Evolutionary conservation across 2,329 filamentous ascomycete species (phyloP).

Genomic region (Cercospora nicotianae): DNA sequence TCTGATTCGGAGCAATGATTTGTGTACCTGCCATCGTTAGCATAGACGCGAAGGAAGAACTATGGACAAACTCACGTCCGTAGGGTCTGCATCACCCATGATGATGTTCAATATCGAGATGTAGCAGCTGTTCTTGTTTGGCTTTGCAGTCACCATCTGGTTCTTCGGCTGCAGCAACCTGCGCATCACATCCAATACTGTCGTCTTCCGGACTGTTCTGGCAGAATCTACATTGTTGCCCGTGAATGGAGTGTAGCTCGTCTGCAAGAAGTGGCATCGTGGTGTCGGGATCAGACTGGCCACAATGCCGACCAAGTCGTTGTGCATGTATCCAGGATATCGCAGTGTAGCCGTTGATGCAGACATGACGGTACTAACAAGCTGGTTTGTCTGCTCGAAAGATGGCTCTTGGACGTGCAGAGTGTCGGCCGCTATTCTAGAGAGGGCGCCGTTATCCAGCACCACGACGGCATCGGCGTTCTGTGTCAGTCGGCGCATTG

Average conservation of each 20-base stretch:
- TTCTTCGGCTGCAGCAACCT: slow-evolving; percentile 95
- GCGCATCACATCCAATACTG: slow-evolving; percentile 96
- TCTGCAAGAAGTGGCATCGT: slow-evolving; percentile 97
- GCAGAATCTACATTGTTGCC: slow-evolving; percentile 94
- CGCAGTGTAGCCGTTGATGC: slow-evolving; percentile 93
- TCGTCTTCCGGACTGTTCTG: slow-evolving; percentile 97
- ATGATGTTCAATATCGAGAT: slow-evolving; percentile 99
- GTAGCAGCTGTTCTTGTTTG: slow-evolving; percentile 96
- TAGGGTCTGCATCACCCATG: slow-evolving; percentile 96
- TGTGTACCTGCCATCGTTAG: slow-evolving; percentile 65
- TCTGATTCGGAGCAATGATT: slow-evolving; percentile 91
- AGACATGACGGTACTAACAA: slow-evolving; percentile 97
- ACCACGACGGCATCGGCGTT: slow-evolving; percentile 98
- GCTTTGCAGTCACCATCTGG: slow-evolving; percentile 95
- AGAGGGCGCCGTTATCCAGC: slow-evolving; percentile 90
- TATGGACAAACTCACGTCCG: slow-evolving; percentile 60
- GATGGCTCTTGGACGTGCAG: slow-evolving; percentile 94
- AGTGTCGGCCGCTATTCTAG: slow-evolving; percentile 89
- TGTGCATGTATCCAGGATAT: slow-evolving; percentile 99
- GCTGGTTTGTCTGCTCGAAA: slow-evolving; percentile 95
- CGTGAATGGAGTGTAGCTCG: slow-evolving; percentile 96
- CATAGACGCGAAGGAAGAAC: neutral
- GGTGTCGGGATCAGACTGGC: slow-evolving; percentile 95
- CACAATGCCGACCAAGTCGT: slow-evolving; percentile 94
- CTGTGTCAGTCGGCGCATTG: slow-evolving; percentile 86